Evolutionary conservation across 129 eudicot species (phyloP).

Genomic region (Dittrichia graveolens): DNA sequence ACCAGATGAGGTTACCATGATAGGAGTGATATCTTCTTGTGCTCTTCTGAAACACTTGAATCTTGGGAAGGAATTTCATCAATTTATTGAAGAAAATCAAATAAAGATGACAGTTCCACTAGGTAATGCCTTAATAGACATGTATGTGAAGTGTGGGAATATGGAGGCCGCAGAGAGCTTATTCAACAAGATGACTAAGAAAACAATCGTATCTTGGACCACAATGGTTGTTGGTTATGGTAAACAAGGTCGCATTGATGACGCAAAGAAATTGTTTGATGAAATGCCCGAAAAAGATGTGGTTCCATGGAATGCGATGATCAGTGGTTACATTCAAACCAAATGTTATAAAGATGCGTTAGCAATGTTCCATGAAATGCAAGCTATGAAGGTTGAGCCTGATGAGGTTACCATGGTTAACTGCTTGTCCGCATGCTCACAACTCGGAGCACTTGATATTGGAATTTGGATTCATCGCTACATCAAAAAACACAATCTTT

Average conservation of each 20-base stretch:
- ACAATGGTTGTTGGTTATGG: conserved; percentile 69
- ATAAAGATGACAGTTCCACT: conserved; percentile 47
- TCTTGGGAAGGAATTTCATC: conserved; percentile 58
- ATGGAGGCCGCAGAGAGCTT: conserved; percentile 47
- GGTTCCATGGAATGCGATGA: conserved; percentile 72
- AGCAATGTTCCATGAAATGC: conserved; percentile 59
- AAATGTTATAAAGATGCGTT: conserved; percentile 55
- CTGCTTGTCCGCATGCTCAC: conserved; percentile 68
- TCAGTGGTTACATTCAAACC: conserved; percentile 65
- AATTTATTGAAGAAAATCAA: conserved; percentile 31
- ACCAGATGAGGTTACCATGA: conserved; percentile 81
- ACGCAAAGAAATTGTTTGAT: conserved; percentile 53
- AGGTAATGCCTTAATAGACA: conserved; percentile 61
- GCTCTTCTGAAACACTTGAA: conserved; percentile 54
- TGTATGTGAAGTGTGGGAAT: conserved; percentile 71
- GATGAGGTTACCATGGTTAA: conserved; percentile 71
- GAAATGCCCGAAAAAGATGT: conserved; percentile 68
- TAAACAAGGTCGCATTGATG: conserved; percentile 50
- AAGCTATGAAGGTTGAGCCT: conserved; percentile 44
- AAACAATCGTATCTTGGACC: conserved; percentile 67
- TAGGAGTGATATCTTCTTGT: conserved; percentile 63
- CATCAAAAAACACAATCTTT: conserved; percentile 48
- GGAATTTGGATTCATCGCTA: conserved; percentile 73
- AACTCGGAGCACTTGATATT: conserved; percentile 77
- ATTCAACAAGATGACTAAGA: conserved; percentile 56